phyloP scores from a whole-genome alignment of 2,329 filamentous ascomycete genomes.

The Nemania diffusa region DNA sequence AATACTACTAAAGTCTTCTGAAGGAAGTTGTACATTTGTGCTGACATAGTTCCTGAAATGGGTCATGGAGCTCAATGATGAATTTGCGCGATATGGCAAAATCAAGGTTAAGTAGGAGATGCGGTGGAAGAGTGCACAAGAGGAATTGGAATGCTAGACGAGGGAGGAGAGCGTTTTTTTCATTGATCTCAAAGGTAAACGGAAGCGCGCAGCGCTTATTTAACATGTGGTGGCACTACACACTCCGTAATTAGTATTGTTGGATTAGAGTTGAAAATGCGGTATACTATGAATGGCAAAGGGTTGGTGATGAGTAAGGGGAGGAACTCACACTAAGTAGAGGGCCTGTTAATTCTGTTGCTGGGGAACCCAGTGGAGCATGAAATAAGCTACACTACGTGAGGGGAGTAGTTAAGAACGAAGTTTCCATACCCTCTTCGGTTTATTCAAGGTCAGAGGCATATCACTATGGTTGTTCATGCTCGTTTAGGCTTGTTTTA shows the following conservation, averaged over 20 bases:
- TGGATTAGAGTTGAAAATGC: background rate
- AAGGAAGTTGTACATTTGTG: too few species aligned
- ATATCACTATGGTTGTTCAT: background rate
- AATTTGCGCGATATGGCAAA: too few species aligned
- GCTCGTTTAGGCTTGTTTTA: conserved; percentile 31
- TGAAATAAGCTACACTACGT: background rate
- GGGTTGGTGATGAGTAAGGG: background rate
- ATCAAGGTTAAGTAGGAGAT: too few species aligned
- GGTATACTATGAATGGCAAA: background rate
- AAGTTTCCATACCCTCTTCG: background rate
- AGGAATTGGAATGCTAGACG: too few species aligned
- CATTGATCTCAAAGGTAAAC: background rate
- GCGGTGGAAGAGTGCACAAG: too few species aligned
- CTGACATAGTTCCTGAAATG: too few species aligned
- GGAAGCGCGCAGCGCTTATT: background rate
- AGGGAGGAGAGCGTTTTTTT: background rate
- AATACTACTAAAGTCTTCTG: too few species aligned
- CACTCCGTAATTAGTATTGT: background rate
- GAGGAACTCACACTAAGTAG: background rate
- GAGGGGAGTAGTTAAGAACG: background rate
- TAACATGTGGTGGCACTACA: background rate
- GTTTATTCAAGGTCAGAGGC: background rate
- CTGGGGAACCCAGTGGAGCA: background rate
- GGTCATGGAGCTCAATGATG: too few species aligned
- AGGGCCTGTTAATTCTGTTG: background rate